Percentiles rank a stretch among this genome's conserved stretches.
These are phyloP conservation scores for Amorphotheca resinae DNA, from an alignment of 495 filamentous ascomycete species.

Conservation along the genomic window DNA sequence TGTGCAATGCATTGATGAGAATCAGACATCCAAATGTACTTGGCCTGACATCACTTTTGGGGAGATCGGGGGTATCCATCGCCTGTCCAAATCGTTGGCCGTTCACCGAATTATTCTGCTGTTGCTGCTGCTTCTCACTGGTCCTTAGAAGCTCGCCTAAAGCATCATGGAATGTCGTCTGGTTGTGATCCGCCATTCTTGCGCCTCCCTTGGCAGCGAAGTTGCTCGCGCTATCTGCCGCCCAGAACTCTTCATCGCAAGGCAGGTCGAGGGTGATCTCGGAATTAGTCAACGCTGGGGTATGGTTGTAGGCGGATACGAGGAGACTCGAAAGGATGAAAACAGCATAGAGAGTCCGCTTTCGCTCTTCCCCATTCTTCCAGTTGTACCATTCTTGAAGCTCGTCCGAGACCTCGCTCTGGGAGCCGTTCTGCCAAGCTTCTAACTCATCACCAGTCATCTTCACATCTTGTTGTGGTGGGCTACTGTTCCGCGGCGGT, in stretches of 20 bases:
- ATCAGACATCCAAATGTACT: conserved; percentile 93
- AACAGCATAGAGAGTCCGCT: conserved; percentile 84
- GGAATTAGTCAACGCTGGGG: conserved; percentile 84
- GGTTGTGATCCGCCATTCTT: conserved; percentile 48
- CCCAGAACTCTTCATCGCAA: conserved; percentile 88
- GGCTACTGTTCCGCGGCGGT: conserved; percentile 21
- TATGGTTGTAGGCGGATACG: conserved; percentile 85
- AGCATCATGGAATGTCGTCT: conserved; percentile 60
- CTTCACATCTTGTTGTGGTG: conserved; percentile 29
- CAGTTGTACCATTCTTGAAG: conserved; percentile 79
- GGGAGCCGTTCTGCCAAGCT: conserved; percentile 13
- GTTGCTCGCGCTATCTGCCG: conserved; percentile 62
- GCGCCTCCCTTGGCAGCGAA: conserved; percentile 71
- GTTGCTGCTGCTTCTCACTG: conserved; percentile 57
- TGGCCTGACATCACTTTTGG: conserved; percentile 58
- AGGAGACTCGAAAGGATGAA: conserved; percentile 85
- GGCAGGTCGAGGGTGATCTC: conserved; percentile 86
- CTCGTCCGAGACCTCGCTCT: conserved; percentile 45
- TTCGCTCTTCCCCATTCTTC: conserved; percentile 82
- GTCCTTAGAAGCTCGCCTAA: conserved; percentile 69
- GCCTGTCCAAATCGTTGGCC: conserved; percentile 35
- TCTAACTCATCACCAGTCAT: conserved; percentile 31
- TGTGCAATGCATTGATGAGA: conserved; percentile 90
- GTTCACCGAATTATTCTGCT: conserved; percentile 35
- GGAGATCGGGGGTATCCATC: conserved; percentile 32